Conservation (phyloP, 2,329 filamentous ascomycete genomes). For the Tetracladium maxilliforme region DNA sequence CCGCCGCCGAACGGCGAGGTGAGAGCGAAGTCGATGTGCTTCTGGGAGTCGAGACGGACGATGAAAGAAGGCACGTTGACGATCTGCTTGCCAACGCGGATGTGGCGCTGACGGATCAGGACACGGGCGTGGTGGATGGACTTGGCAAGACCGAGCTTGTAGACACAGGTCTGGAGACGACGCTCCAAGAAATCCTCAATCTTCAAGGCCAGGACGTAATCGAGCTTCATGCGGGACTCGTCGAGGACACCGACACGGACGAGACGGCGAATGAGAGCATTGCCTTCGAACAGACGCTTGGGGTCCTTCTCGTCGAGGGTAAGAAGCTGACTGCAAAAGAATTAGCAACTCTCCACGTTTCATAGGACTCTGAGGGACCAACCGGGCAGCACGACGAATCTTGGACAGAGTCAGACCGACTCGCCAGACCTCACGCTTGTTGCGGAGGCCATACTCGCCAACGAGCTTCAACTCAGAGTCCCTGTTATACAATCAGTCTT, state of each 20-base stretch:
- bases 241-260: slow-evolving; percentile 99
- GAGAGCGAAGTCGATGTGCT: slow-evolving; percentile 99
- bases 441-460: slow-evolving; percentile 98
- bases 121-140: slow-evolving; percentile 99
- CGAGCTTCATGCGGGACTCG: slow-evolving; percentile 99
- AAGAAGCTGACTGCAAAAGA: slow-evolving; percentile 72
- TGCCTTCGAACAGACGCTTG: slow-evolving; percentile 99
- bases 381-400: slow-evolving; percentile 99
- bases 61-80: slow-evolving; percentile 99
- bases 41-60: slow-evolving; percentile 99
- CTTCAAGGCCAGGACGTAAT: slow-evolving; percentile 99
- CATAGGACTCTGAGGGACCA: slow-evolving; percentile 21
- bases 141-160: slow-evolving; percentile 99
- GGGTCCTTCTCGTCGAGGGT: slow-evolving; percentile 99
- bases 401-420: slow-evolving; percentile 99
- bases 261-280: slow-evolving; percentile 99
- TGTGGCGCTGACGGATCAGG: slow-evolving; percentile 98
- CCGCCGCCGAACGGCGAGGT: slow-evolving; percentile 96
- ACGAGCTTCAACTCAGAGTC: slow-evolving; percentile 99
- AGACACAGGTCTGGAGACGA: slow-evolving; percentile 98
- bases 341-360: slow-evolving; percentile 4
- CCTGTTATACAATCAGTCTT: slow-evolving; percentile 62
- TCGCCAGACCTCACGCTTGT: slow-evolving; percentile 99
- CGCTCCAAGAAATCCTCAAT: slow-evolving; percentile 99
- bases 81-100: slow-evolving; percentile 99